These are phyloP conservation scores for Phaffia tasmanica DNA, from an alignment of 768 basidiomycete species.

Conservation along the genomic window DNA sequence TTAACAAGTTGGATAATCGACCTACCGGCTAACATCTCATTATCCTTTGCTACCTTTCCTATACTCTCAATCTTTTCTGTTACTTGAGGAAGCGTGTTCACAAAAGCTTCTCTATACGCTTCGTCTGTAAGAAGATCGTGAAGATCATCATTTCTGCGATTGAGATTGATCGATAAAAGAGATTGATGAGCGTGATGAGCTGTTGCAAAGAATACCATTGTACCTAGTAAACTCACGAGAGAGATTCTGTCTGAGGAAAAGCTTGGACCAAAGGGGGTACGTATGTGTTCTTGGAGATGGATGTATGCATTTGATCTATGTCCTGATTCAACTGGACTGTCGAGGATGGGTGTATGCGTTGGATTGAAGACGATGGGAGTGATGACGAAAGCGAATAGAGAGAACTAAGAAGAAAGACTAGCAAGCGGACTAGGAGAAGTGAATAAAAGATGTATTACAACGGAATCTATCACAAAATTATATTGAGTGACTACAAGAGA, in stretches of 20 bases:
- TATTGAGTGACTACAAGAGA: no score
- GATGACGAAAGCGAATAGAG: no score
- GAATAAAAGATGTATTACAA: no score
- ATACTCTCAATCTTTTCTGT: slow-evolving; percentile 64
- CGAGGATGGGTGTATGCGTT: no score
- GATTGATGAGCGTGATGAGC: not conserved
- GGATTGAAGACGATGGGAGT: no score
- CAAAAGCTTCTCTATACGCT: slow-evolving; percentile 72
- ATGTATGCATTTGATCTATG: no score
- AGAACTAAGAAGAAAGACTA: no score
- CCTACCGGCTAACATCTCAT: slow-evolving; percentile 77
- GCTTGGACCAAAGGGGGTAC: slow-evolving; percentile 3
- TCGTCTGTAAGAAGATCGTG: slow-evolving; percentile 76
- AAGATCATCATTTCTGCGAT: slow-evolving; percentile 69
- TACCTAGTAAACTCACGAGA: slow-evolving; percentile 7
- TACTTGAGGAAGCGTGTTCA: slow-evolving; percentile 66
- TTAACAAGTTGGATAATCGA: slow-evolving; percentile 20
- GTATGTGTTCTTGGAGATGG: not conserved
- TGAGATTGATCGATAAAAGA: not conserved
- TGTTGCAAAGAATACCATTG: no score
- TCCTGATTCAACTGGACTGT: no score
- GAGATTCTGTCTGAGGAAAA: slow-evolving; percentile 12
- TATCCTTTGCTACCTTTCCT: slow-evolving; percentile 66
- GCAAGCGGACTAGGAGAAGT: no score
- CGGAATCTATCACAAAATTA: no score